Evolutionary conservation across 768 basidiomycete genomes (phyloP), one percentile per base, ranked within the genome.

Genomic region (Mycena crocata): DNA sequence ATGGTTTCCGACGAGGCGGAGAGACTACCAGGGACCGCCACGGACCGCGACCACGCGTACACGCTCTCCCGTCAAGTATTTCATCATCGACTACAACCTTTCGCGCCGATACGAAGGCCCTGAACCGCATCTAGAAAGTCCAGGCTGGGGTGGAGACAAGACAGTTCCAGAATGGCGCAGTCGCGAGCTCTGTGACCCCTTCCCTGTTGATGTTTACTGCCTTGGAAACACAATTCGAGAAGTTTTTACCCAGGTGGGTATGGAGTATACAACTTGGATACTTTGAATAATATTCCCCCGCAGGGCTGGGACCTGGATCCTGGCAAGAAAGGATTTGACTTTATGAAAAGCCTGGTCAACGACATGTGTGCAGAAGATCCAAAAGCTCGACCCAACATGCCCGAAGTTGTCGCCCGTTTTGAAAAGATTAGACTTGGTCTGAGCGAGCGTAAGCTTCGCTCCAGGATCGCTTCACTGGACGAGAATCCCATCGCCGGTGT

Each of bases 101-200:
- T 51, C 31, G 23, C 7, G 2, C n/a, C 50, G 50, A 30, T 51
- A 51, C n/a, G 28, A 32, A 10, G 50, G 35, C 9, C 5, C n/a
- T 51, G 50, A 32, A 5, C 50, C 31, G 5, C 50, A 51, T 34
- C 50, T 51, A 5, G 50, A 51, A 23, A 5, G 2, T 23, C 28
- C 28, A 51, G 50, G 31, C 19, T 51, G 50, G 50, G 50, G 50
- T 23, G 50, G 50, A n/a, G 46, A 51, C 31, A 51, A 51, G 28
- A 51, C 50, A 2, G 50, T 51, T 17, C 46, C 46, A n/a, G 46
- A 48, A 26, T 48, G n/a, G n/a, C 46, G 46, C 23, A 48, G 6
- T 28, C 7, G 21, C 28, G 46, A 48, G 17, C 26, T 48, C 7
- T 48, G 46, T 21, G 46, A n/a, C n/a, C n/a, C n/a, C n/a, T n/a